phyloP scores from a whole-genome alignment of 1,139 yeast genomes.

The Nakaseomyces nivariensis region DNA sequence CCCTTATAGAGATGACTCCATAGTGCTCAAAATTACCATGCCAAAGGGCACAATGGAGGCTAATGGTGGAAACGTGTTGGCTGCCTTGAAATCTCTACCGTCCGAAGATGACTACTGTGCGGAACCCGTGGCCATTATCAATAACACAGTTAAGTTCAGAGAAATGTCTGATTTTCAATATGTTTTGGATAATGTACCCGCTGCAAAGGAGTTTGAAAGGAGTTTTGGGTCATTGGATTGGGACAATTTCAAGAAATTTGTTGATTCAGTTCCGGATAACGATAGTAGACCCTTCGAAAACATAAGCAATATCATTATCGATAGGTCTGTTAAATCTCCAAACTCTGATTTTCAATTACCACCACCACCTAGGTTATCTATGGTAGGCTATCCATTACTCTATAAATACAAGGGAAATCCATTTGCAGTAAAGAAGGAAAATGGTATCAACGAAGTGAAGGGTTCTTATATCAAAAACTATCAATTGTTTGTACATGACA shows the following conservation, averaged over 20 bases:
- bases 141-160: constrained; percentile 66
- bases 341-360: constrained; percentile 51
- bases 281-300: constrained; percentile 29
- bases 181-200: constrained; percentile 46
- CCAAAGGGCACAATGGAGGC: constrained; percentile 50
- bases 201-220: constrained; percentile 35
- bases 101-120: constrained; percentile 32
- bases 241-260: constrained; percentile 31
- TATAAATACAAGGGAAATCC: constrained; percentile 59
- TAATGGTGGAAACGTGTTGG: constrained; percentile 41
- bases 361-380: constrained; percentile 81
- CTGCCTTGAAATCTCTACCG: constrained; percentile 35
- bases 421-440: constrained; percentile 36
- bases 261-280: constrained; percentile 35
- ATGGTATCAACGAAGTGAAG: constrained; percentile 38
- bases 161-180: constrained; percentile 86
- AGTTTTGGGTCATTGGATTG: constrained; percentile 26
- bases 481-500: constrained; percentile 26
- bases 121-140: constrained; percentile 59
- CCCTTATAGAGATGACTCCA: constrained; percentile 43
- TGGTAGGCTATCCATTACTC: constrained; percentile 63
- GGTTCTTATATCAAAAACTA: constrained; percentile 33
- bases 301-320: constrained; percentile 21
- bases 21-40: constrained; percentile 57
- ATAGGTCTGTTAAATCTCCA: constrained; percentile 30